Conservation (phyloP, 441 rosid species). For the Populus tomentosa region DNA sequence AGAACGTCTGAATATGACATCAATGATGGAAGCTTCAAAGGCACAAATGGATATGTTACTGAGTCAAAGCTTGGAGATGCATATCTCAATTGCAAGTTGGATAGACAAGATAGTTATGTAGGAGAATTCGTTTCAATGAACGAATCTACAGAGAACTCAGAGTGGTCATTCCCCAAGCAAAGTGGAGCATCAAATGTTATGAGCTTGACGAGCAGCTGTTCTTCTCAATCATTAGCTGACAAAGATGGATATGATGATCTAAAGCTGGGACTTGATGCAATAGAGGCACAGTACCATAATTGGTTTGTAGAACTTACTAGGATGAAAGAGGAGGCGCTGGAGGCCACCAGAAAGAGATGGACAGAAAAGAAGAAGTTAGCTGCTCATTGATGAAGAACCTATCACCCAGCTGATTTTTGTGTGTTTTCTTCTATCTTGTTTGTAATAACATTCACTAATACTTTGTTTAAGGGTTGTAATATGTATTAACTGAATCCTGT, state of each 20-base stretch:
- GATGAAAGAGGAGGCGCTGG: conserved; percentile 47
- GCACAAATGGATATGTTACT: conserved; percentile 21
- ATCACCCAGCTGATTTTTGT: neutral
- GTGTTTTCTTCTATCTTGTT: neutral
- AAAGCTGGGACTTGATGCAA: conserved; percentile 37
- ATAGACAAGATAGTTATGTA: neutral
- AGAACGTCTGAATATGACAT: conserved; percentile 30
- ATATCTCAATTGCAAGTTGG: conserved; percentile 11
- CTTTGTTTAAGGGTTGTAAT: neutral
- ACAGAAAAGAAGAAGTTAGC: conserved; percentile 26
- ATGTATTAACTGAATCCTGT: neutral
- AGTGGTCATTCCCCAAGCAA: conserved; percentile 19
- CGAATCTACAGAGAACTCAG: conserved; percentile 6
- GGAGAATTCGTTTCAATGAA: conserved; percentile 7
- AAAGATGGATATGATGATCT: conserved; percentile 31
- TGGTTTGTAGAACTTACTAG: conserved; percentile 45
- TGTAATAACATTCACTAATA: neutral
- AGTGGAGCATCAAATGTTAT: conserved; percentile 21
- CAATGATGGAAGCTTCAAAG: conserved; percentile 33
- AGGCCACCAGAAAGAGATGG: conserved; percentile 48
- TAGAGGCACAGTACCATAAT: conserved; percentile 39
- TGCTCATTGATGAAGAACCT: conserved; percentile 15
- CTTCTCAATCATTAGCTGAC: conserved; percentile 25
- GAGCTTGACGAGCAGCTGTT: conserved; percentile 29
- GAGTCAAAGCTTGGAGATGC: conserved; percentile 31